Evolutionary conservation across 106 monocot genomes (phyloP), one percentile per base, ranked within the genome.

Genomic region (Cymbidium sinense): DNA sequence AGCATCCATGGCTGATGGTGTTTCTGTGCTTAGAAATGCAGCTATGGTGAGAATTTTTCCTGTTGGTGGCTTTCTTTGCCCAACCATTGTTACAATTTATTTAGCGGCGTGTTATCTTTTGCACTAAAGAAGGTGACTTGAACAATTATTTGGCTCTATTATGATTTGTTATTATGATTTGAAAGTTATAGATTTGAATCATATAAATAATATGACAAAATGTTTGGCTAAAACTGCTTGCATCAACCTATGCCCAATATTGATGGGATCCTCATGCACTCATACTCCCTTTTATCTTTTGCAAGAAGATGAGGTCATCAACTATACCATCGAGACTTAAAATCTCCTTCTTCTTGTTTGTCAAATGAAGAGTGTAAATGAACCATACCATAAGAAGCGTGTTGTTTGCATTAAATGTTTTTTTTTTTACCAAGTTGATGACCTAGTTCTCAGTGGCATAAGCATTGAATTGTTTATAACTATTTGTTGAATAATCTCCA

Each of bases 1-100:
- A 29, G 89, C 89, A 64, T 64, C 83, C 18, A 54, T 89, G 50
- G 83, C 89, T 34, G 86, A 86, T 11, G 89, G 89, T 52, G 70
- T 54, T 9, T 79, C 86, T 25, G 79, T 86, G 27, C 83, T 89
- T 31, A 79, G 84, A 31, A 89, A 89, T 81, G 89, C 77, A 34
- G 89, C 89, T 30, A 43, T 51, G 77, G 89, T 89, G 70, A 54
- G 67, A 34, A 30, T 43, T 74, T 73, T 74, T 43, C 27, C 44
- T 47, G n/a, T 37, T 71, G 17, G 15, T 36, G 7, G 21, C 37
- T 37, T 34, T 71, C 7, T 71, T 13, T 71, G 19, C n/a, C 31
- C 31, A 71, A 71, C 67, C 67, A 67, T 13, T 21, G 11, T 36
- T 71, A 71, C 71, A 36, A 29, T 39, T 31, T 39, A 20, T 71